phyloP scores from a whole-genome alignment of 2,329 filamentous ascomycete genomes.

The Xylariales sp. region DNA sequence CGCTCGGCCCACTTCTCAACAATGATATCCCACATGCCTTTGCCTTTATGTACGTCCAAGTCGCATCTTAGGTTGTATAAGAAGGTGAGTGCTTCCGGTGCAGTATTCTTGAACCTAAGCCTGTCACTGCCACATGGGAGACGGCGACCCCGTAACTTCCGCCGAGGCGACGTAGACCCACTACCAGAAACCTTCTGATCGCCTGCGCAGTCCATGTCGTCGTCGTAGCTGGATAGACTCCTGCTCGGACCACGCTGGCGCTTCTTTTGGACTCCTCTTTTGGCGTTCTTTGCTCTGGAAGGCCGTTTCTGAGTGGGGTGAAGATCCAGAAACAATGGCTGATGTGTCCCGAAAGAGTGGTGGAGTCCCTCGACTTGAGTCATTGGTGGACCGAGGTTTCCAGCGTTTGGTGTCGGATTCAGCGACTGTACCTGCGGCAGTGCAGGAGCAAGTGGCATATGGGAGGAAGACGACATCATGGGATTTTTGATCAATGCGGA shows the following conservation, averaged over 20 bases:
- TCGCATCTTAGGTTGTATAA: slow-evolving; percentile 46
- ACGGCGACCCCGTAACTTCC: background rate
- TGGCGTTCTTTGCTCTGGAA: background rate
- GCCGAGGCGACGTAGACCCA: too few species aligned
- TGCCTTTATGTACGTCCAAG: slow-evolving; percentile 43
- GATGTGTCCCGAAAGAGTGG: slow-evolving; percentile 10
- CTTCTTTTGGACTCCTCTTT: background rate
- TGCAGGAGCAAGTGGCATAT: slow-evolving; percentile 18
- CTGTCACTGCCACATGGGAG: too few species aligned
- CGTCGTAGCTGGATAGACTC: background rate
- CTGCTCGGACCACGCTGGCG: background rate
- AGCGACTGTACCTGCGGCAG: slow-evolving; percentile 19
- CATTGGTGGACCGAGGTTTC: slow-evolving; percentile 15
- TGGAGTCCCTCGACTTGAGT: slow-evolving; percentile 16
- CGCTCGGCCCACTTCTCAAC: slow-evolving; percentile 37
- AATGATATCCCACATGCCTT: slow-evolving; percentile 56
- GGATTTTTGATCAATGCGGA: slow-evolving; percentile 17
- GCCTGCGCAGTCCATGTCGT: background rate
- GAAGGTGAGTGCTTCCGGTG: too few species aligned
- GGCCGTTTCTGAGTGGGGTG: slow-evolving; percentile 1
- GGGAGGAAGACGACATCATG: slow-evolving; percentile 9
- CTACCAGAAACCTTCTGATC: slow-evolving; percentile 31
- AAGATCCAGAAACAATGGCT: background rate
- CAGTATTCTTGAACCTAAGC: too few species aligned
- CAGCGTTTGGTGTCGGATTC: slow-evolving; percentile 16